These are phyloP conservation scores for Zychaea mexicana DNA, from an alignment of 371 early-diverging fungal genomes.

Conservation along the genomic window DNA sequence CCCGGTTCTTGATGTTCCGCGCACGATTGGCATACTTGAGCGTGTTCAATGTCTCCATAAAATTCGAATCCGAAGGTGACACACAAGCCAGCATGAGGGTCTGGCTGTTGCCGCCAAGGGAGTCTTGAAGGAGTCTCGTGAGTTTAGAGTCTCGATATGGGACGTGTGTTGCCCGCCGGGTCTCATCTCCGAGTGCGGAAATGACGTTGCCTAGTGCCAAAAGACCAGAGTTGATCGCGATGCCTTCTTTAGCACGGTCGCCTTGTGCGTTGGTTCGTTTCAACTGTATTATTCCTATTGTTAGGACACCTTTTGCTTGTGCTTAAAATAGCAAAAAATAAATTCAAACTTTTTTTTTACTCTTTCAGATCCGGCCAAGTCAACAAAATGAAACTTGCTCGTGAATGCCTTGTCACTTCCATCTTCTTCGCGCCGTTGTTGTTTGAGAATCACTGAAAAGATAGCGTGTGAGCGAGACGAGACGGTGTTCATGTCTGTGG, in stretches of 20 bases:
- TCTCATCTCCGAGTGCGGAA: constrained; percentile 90
- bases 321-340: not conserved
- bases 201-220: constrained; percentile 99
- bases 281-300: constrained; percentile 21
- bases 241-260: constrained; percentile 94
- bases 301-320: not conserved
- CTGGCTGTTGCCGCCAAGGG: constrained; percentile 91
- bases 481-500: constrained; percentile 96
- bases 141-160: constrained; percentile 98
- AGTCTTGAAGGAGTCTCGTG: constrained; percentile 89
- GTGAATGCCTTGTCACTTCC: constrained; percentile 28
- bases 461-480: constrained; percentile 99
- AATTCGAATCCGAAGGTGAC: constrained; percentile 76
- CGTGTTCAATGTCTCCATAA: constrained; percentile 89
- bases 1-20: constrained; percentile 83
- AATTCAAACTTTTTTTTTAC: constrained; percentile 15
- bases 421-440: constrained; percentile 29
- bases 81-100: constrained; percentile 95
- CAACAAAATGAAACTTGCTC: constrained; percentile 95
- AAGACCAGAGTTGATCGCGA: constrained; percentile 96
- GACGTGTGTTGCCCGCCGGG: constrained; percentile 70
- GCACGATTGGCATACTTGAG: constrained; percentile 91
- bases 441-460: constrained; percentile 84
- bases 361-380: constrained; percentile 86
- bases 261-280: constrained; percentile 69